phyloP scores from a whole-genome alignment of 2,329 filamentous ascomycete species.

The Conoideocrella luteorostrata region DNA sequence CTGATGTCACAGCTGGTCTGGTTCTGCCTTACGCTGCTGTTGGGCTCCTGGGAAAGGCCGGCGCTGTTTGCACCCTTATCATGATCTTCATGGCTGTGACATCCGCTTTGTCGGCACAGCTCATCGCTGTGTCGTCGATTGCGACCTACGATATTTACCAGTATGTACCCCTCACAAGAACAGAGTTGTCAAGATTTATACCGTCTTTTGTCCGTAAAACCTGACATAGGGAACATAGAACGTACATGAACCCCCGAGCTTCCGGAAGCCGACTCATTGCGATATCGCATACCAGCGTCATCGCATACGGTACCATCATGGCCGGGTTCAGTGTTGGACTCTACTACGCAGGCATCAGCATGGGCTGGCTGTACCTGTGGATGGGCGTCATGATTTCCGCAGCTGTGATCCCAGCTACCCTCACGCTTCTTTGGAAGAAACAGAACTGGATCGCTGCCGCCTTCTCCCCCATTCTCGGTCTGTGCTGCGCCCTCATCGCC shows the following conservation, averaged over 20 bases:
- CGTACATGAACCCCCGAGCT: constrained; percentile 74
- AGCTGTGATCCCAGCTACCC: constrained; percentile 72
- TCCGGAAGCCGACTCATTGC: constrained; percentile 71
- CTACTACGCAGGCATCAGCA: constrained; percentile 68
- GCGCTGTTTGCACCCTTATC: constrained; percentile 69
- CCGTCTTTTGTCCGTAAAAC: background rate
- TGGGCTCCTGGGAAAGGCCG: constrained; percentile 72
- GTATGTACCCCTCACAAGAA: background rate
- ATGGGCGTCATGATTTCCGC: constrained; percentile 89
- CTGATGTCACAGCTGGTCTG: constrained; percentile 74
- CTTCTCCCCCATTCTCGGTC: constrained; percentile 59
- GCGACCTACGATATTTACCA: constrained; percentile 79
- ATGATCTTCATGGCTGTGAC: constrained; percentile 90
- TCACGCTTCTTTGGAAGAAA: constrained; percentile 73
- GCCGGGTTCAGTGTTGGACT: constrained; percentile 71
- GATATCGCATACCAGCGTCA: constrained; percentile 68
- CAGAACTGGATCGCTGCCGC: constrained; percentile 70
- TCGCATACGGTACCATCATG: constrained; percentile 67
- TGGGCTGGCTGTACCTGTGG: constrained; percentile 82
- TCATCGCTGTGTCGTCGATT: constrained; percentile 83
- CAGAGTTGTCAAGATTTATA: background rate
- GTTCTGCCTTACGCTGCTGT: constrained; percentile 82
- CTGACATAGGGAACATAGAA: constrained; percentile 32
- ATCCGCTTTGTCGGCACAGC: constrained; percentile 71
- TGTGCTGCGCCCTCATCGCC: constrained; percentile 59